These are phyloP conservation scores for Populus deltoides DNA, from an alignment of 345 rosid genomes.

Conservation along the genomic window DNA sequence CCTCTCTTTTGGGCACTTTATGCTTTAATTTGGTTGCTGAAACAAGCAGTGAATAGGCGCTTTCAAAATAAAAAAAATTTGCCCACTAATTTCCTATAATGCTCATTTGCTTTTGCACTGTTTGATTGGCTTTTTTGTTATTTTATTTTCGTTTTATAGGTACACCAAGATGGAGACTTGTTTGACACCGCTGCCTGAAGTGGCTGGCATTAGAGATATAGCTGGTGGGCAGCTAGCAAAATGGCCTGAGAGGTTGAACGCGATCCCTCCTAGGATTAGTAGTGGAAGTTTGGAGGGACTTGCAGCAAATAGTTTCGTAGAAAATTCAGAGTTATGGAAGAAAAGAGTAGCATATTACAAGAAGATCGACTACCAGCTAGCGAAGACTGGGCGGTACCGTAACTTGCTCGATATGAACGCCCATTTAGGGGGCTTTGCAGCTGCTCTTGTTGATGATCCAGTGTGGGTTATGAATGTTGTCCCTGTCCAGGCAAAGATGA, in stretches of 20 bases:
- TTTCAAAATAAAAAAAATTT: neutral
- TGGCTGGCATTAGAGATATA: conserved; percentile 43
- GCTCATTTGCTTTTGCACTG: neutral
- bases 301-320: conserved; percentile 44
- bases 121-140: neutral
- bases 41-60: neutral
- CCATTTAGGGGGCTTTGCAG: conserved; percentile 78
- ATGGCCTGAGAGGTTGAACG: conserved; percentile 75
- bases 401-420: conserved; percentile 89
- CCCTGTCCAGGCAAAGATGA: conserved; percentile 55
- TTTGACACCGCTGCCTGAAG: conserved; percentile 79
- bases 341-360: conserved; percentile 69
- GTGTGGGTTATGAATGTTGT: conserved; percentile 82
- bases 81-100: neutral
- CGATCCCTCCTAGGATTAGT: conserved; percentile 79
- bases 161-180: conserved; percentile 81
- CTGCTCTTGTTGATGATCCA: conserved; percentile 71
- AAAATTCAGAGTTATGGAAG: conserved; percentile 66
- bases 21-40: neutral
- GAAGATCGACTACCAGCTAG: conserved; percentile 57
- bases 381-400: conserved; percentile 70
- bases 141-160: conserved; percentile 35
- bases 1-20: neutral
- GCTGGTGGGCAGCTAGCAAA: conserved; percentile 71
- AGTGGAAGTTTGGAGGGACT: conserved; percentile 52